phyloP scores from a whole-genome alignment of 345 rosid species.

The Reutealis trisperma region DNA sequence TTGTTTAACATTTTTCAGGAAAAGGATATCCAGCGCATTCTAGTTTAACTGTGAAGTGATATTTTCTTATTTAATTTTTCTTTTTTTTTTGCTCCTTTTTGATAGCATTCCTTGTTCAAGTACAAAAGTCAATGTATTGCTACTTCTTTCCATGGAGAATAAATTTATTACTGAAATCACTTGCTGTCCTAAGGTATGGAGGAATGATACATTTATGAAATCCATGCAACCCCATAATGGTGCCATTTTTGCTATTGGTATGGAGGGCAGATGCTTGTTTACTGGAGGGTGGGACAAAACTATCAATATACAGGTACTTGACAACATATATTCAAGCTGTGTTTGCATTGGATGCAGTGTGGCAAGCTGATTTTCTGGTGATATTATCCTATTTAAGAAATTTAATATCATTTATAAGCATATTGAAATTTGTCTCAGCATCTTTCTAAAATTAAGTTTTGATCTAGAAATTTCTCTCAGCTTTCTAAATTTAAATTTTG shows the following conservation, averaged over 20 bases:
- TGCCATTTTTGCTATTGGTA: slow-evolving; percentile 54
- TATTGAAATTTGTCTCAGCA: slow-evolving; percentile 1
- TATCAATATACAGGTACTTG: slow-evolving; percentile 60
- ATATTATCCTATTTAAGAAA: not conserved
- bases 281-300: slow-evolving; percentile 91
- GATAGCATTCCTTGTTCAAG: not conserved
- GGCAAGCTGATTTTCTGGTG: not conserved
- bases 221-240: slow-evolving; percentile 54
- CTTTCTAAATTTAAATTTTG: not conserved
- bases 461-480: slow-evolving; percentile 1
- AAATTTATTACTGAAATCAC: slow-evolving; percentile 7
- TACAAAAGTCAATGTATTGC: not conserved
- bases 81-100: not conserved
- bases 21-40: not conserved
- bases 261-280: slow-evolving; percentile 69
- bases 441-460: too few relatives aligned
- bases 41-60: not conserved
- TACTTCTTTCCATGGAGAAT: not conserved
- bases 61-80: not conserved
- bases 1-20: not conserved
- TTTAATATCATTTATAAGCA: not conserved
- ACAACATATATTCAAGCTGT: not conserved
- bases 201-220: slow-evolving; percentile 57
- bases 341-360: not conserved
- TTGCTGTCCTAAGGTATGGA: slow-evolving; percentile 62